phyloP scores from a whole-genome alignment of 257 asterid genomes.

The Henckelia pumila region DNA sequence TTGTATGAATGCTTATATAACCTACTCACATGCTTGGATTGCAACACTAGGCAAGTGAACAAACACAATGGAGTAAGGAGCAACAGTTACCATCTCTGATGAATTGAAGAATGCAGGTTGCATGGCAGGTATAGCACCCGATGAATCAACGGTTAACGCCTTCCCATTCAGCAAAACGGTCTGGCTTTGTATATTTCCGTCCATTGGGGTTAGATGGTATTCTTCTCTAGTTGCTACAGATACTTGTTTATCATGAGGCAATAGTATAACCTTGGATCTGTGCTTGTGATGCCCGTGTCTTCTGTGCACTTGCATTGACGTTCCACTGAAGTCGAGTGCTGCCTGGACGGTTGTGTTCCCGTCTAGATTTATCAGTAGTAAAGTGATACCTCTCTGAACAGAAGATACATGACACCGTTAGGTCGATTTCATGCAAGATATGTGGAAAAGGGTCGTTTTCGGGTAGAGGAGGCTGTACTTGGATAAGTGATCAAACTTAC shows the following conservation, averaged over 20 bases:
- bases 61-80: constrained; percentile 59
- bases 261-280: constrained; percentile 15
- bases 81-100: constrained; percentile 41
- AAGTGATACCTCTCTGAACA: constrained; percentile 49
- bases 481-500: constrained; percentile 37
- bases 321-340: constrained; percentile 25
- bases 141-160: constrained; percentile 34
- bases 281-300: constrained; percentile 25
- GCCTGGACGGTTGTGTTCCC: constrained; percentile 35
- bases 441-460: not conserved
- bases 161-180: constrained; percentile 57
- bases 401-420: not conserved
- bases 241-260: constrained; percentile 21
- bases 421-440: not conserved
- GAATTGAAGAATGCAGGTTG: constrained; percentile 39
- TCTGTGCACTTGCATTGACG: constrained; percentile 10
- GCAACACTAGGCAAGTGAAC: constrained; percentile 41
- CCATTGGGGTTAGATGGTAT: constrained; percentile 58
- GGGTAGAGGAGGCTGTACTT: not conserved
- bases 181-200: constrained; percentile 51
- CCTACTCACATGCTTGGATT: constrained; percentile 45
- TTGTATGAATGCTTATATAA: not conserved
- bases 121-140: constrained; percentile 48
- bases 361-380: constrained; percentile 57
- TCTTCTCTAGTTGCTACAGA: constrained; percentile 41